Evolutionary conservation across 2,329 filamentous ascomycete genomes (phyloP), one percentile per base, ranked within the genome.

Genomic region (Biscogniauxia mediterranea): DNA sequence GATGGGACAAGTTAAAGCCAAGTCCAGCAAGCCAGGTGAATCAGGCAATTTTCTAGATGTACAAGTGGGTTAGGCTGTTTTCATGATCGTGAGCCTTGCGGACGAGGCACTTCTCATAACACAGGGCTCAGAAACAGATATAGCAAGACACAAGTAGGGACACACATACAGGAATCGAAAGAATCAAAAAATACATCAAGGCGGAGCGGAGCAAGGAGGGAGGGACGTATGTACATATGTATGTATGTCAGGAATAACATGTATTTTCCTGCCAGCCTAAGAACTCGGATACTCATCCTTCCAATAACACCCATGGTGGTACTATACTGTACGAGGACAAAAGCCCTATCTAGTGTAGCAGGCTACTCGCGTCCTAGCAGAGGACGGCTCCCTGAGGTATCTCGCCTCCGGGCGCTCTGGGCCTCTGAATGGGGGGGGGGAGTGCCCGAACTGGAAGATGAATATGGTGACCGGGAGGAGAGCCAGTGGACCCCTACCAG

Each of bases 71-170:
- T 63, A 66, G 62, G 63, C 63, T 50, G 55, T 61, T 60, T 61
- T 68, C 65, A 66, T 69, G 62, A 60, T 62, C 62, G 63, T 63
- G 52, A 61, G 61, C 55, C 60, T 57, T 65, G 67, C 58, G 65
- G 55, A 67, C 62, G 64, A 66, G 63, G 66, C 61, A 61, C 64
- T 60, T 69, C 65, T 64, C 63, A 68, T 53, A 58, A 59, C 51
- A 42, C 49, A 56, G 20, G 52, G 51, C 26, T 32, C 9, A 49
- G 26, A 52, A 55, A 60, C 21, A 42, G 23, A 52, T 54, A 61
- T 17, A 42, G 23, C 51, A 57, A 11, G 46, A 46, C 15, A 46
- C 13, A 17, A 46, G 5, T 46, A 46, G 17, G 15, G 11, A 46
- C 38, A 46, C 38, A 46, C 38, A n/a, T n/a, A 46, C 17, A 46